phyloP scores from a whole-genome alignment of 176 grass and related monocot species.

The Oryza meyeriana region DNA sequence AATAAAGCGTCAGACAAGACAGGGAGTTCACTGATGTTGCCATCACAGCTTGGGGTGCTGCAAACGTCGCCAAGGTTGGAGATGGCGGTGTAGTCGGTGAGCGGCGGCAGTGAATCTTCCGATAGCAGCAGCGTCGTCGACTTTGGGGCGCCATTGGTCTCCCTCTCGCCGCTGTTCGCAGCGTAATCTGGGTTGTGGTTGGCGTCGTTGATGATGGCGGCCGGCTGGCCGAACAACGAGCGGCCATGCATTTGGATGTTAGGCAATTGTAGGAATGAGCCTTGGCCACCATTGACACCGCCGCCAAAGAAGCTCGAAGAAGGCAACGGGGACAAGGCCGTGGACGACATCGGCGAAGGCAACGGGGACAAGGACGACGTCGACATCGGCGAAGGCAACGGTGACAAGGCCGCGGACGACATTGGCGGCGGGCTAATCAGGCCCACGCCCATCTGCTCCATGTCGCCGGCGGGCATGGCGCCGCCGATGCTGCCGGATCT shows the following conservation, averaged over 20 bases:
- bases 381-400: constrained; percentile 38
- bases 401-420: constrained; percentile 25
- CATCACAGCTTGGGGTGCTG: constrained; percentile 67
- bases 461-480: constrained; percentile 40
- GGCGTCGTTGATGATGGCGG: constrained; percentile 23
- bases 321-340: constrained; percentile 41
- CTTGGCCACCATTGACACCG: constrained; percentile 32
- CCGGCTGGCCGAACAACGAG: constrained; percentile 48
- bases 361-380: constrained; percentile 25
- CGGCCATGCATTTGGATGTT: constrained; percentile 55
- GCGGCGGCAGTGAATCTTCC: constrained; percentile 66
- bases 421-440: constrained; percentile 60
- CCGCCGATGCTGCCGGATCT: constrained; percentile 42
- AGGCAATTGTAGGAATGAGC: constrained; percentile 30
- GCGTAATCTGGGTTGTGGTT: constrained; percentile 36
- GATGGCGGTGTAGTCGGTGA: constrained; percentile 55
- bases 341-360: constrained; percentile 46
- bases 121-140: constrained; percentile 28
- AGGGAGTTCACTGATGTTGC: constrained; percentile 46
- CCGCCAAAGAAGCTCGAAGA: constrained; percentile 36
- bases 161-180: constrained; percentile 33
- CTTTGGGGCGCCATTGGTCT: constrained; percentile 37
- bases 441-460: constrained; percentile 44
- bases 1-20: constrained; percentile 63
- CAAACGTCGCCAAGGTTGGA: constrained; percentile 68